Base-by-base conservation (phyloP, 2,329 filamentous ascomycete genomes). In the Botryosphaeria dothidea region DNA sequence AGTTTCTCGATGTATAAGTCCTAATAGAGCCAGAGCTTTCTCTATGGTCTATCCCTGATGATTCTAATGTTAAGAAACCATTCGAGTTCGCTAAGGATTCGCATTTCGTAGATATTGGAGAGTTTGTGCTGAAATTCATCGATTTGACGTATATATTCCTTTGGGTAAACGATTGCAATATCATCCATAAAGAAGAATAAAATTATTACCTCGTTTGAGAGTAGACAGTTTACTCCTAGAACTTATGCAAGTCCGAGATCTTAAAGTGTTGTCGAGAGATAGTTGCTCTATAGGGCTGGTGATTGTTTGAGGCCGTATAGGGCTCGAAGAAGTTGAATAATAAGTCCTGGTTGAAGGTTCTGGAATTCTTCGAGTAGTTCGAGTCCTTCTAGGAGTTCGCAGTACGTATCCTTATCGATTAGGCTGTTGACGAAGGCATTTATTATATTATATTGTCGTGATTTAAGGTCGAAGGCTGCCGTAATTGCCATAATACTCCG, bases 341-440 rank as follows among this genome's bases (percentile, higher is more conserved):
- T 46, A 48, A 31, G 31, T 2, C 8, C 23, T 56, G 25, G 9
- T 23, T 13, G 31, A 34, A 34, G 31, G 31, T 34, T 11, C 31
- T 34, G 31, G 31, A 34, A 34, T 34, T 34, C 31, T 23, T 19
- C 15, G 4, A 36, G 51, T 23, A 36, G 11, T 25, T 25, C 21
- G 48, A 71, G 68, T 17, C 69, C 68, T 7, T 72, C 64, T 29
- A 66, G 71, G 11, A 58, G 60, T 4, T 67, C 9, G n/a, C 48
- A 61, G 48, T 68, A 70, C 17, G 69, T 46, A 34, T 46, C 29
- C 25, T 66, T 23, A 36, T 67, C 25, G 8, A 69, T 19, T 36
- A 17, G 31, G 7, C 63, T 68, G 52, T 73, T 73, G 6, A 69
- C 31, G 56, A 74, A 74, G 9, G 71, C 70, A 34, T 69, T 72